These are phyloP conservation scores for Ceratocystis destructans DNA, from an alignment of 2,329 filamentous ascomycete species.

Conservation along the genomic window DNA sequence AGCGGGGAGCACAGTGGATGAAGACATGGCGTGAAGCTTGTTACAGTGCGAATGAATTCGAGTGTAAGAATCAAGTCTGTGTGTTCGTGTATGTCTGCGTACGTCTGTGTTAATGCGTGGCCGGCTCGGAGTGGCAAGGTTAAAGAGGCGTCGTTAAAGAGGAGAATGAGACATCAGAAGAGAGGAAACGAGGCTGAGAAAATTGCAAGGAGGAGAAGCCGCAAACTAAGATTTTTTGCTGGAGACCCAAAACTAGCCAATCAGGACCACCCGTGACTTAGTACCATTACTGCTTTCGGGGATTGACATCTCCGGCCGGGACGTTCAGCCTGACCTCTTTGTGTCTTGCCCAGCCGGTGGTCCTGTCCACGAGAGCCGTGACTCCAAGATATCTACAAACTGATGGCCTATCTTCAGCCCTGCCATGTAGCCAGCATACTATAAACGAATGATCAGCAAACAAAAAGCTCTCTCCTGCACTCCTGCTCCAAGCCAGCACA, in stretches of 20 bases:
- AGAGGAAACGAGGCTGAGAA: neutral
- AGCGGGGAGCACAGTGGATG: constrained; percentile 34
- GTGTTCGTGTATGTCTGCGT: neutral
- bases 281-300: neutral
- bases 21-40: constrained; percentile 13
- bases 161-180: neutral
- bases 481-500: too few species aligned
- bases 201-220: too few species aligned
- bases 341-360: too few species aligned
- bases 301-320: neutral
- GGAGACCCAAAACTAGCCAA: neutral
- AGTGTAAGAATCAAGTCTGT: neutral
- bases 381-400: neutral
- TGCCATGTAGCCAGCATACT: neutral
- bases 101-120: neutral
- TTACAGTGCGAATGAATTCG: constrained; percentile 2
- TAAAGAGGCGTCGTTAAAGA: neutral
- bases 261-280: neutral
- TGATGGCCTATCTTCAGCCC: too few species aligned
- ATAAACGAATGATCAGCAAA: too few species aligned
- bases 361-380: neutral
- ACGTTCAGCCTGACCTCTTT: neutral
- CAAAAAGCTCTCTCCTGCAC: too few species aligned
- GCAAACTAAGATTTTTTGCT: neutral
- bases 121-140: neutral